A percentile compares a stretch with the other conserved stretches of the same genome.
These are phyloP conservation scores for Ochetophila trinervis DNA, from an alignment of 306 rosid genomes.

Conservation along the genomic window DNA sequence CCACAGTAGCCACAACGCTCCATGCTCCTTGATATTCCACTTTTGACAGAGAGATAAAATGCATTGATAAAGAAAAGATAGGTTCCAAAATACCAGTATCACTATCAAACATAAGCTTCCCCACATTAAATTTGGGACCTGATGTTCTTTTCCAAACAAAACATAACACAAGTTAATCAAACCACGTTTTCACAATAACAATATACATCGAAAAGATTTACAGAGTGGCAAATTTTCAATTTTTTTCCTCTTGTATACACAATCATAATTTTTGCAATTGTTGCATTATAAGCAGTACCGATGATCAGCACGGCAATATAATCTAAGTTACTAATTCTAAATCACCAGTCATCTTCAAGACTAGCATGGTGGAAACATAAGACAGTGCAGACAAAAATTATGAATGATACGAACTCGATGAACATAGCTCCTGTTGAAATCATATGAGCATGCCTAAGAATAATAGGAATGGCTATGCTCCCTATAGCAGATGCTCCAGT, in stretches of 20 bases:
- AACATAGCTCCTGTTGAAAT: slow-evolving; percentile 94
- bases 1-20: no score
- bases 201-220: slow-evolving; percentile 37
- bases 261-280: slow-evolving; percentile 10
- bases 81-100: background rate
- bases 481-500: slow-evolving; percentile 92
- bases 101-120: slow-evolving; percentile 8
- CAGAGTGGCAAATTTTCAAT: slow-evolving; percentile 22
- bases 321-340: background rate
- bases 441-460: slow-evolving; percentile 86
- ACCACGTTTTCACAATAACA: background rate
- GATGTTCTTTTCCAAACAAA: background rate
- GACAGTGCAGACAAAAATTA: slow-evolving; percentile 84
- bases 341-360: slow-evolving; percentile 94
- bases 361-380: slow-evolving; percentile 90
- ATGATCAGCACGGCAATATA: slow-evolving; percentile 18
- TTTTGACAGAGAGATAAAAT: no score
- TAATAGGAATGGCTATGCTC: slow-evolving; percentile 91
- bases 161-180: slow-evolving; percentile 18
- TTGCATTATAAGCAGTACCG: slow-evolving; percentile 13
- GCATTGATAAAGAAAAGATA: background rate
- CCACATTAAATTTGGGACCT: background rate
- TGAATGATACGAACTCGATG: slow-evolving; percentile 88
- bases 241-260: slow-evolving; percentile 13
- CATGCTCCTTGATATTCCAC: no score